Evolutionary conservation across 2,329 filamentous ascomycete genomes (phyloP), one percentile per base, ranked within the genome.

Genomic region (Claviceps cyperi): DNA sequence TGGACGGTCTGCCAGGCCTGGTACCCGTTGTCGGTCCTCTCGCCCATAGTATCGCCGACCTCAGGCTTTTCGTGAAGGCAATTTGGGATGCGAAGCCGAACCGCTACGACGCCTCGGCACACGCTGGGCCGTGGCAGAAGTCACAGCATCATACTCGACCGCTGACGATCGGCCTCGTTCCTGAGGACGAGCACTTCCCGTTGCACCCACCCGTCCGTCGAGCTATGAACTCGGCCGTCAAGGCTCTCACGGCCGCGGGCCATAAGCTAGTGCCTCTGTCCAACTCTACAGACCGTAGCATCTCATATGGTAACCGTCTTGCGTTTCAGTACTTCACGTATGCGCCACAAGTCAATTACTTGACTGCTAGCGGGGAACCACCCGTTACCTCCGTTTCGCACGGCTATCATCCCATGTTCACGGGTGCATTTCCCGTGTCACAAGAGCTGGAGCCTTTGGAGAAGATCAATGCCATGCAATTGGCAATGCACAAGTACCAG

Each of bases 191-290:
- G 0, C 59, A 69, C 1, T 70, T 70, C 32, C 73, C 72, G 0
- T 60, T 78, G 0, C 73, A 77, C 22, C 75, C 77, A 0, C 71
- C 75, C 0, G 67, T 78, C 1, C 66, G 63, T 1, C 64, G 73
- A 2, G 64, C 70, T 1, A 52, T 79, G 1, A 61, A 70, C 5
- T 60, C 56, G 0, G 72, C 71, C 0, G 60, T 67, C 0, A 59
- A 60, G 0, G 57, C 55, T 0, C 57, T 80, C 3, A 56, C 62
- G 36, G 59, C 57, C 0, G 66, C 67, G 0, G 76, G 76, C 0
- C 73, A 79, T 53, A 60, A 58, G 0, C 57, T 78, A 0, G 52
- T 76, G 0, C 53, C 55, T 0, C 52, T 75, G 0, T 50, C 59
- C 0, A 46, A 52, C 5, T 56, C 65, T 9, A 47, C 49, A 8